Evolutionary conservation across 768 basidiomycete genomes (phyloP), one percentile per base, ranked within the genome.

Genomic region (Lyophyllum decastes): DNA sequence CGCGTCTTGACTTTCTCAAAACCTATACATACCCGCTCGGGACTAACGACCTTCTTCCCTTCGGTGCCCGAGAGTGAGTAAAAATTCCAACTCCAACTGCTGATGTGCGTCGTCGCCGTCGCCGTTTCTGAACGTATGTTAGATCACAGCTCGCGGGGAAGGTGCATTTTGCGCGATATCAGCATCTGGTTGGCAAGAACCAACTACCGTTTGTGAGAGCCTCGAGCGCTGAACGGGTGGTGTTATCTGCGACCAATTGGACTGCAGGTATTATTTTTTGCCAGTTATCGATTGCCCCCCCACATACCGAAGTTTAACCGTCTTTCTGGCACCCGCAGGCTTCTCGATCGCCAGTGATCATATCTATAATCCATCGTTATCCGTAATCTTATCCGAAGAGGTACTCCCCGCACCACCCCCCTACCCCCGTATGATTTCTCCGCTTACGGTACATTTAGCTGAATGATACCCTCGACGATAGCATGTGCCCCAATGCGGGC

Each of bases 231-330:
- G 65, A 73, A 9, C 82, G 92, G 14, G 89, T 92, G 4, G 75
- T 91, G 2, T 70, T 80, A 17, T 86, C 88, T 19, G 90, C 90
- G 0, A 74, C 67, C 6, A 90, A 90, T 64, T 93, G 92, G 90
- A 80, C 81, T 5, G 73, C 75, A 57, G 91, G 90, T 86, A 46
- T 21, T 25, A 60, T 57, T 30, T 26, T 48, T 22, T n/a, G n/a
- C n/a, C n/a, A n/a, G n/a, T n/a, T n/a, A n/a, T n/a, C n/a, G n/a
- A n/a, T n/a, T n/a, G n/a, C n/a, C n/a, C n/a, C n/a, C n/a, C n/a
- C n/a, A n/a, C n/a, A n/a, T n/a, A n/a, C n/a, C n/a, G n/a, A n/a
- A n/a, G n/a, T n/a, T n/a, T n/a, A n/a, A n/a, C n/a, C n/a, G n/a
- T n/a, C n/a, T n/a, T n/a, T n/a, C n/a, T n/a, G n/a, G n/a, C 8